Base-by-base conservation (phyloP, 192 early-diverging fungal genomes). In the Backusella sp. region DNA sequence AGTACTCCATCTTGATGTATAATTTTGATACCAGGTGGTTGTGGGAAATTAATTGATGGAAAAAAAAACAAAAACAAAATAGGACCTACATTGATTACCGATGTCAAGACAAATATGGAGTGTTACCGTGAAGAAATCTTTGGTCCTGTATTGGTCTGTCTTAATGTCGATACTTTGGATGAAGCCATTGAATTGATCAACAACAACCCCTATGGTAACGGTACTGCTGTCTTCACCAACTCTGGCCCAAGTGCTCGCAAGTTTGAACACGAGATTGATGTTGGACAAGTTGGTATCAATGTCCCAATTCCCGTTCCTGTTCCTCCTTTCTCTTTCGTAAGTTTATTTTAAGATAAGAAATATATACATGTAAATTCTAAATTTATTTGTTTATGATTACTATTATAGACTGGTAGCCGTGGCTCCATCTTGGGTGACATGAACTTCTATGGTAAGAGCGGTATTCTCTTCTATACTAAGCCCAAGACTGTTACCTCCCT, bases 71-170 rank as follows among this genome's bases (percentile, higher is more conserved):
- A 44, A 49, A 49, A 53, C 5, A 62, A 62, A 62, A 39, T 35
- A 82, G 87, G 93, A 21, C 97, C 97, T n/a, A 97, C 94, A 46
- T 94, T 99, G 65, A 82, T 99, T 66, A 84, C 90, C 39, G 80
- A 91, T 41, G 95, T 95, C 46, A 90, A 80, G 65, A 71, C 92
- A 32, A 26, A 87, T 44, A 98, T 98, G 97, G 86, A 86, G 67
- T 96, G 94, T 86, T 98, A 98, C 84, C 83, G 85, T 72, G 91
- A 97, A 81, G 97, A 99, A 85, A 97, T 99, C 79, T 99, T 99
- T 86, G 97, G 93, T 8, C 97, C 97, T 6, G 97, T 97, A 46
- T 87, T 97, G 36, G 89, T 95, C 26, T 92, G 91, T 83, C 76
- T 99, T 74, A 88, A 86, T 70, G 96, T 86, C 32, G 93, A 93